Base-by-base conservation (phyloP, 2,329 filamentous ascomycete species). In the Penicillium sp. region DNA sequence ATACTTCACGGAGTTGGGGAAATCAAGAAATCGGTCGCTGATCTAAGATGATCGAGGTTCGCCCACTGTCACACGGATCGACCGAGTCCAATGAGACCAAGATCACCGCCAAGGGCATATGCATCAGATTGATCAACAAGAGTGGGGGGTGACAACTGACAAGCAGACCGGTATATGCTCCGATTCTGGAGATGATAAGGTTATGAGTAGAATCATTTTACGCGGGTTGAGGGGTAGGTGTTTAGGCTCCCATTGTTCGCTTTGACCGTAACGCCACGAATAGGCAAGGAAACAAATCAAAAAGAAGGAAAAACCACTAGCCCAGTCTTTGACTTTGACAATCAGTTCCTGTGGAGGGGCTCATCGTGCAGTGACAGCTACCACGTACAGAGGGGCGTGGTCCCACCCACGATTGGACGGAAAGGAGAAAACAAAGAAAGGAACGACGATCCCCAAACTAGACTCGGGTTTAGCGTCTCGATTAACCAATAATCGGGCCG, bases 101-200 rank as follows among this genome's bases (percentile, higher is more conserved):
- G 54, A 59, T 62, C 59, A 56, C 25, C 37, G 60, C 57, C 57
- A 61, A 64, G 60, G 33, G 42, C n/a, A 44, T 11, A 65, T 64
- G 55, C 55, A 64, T 65, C 60, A 62, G 53, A 65, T 63, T 60
- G 61, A 64, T 65, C 63, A 51, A 54, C 58, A 49, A 31, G n/a
- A 51, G 57, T 62, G 61, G 49, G 31, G 48, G 14, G 14, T n/a
- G n/a, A n/a, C n/a, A n/a, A n/a, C n/a, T n/a, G n/a, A n/a, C n/a
- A 49, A 49, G 52, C 52, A 56, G 29, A 62, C 52, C 55, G 54
- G 46, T 54, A 57, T 59, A 62, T 55, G 41, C 53, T 55, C 60
- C 57, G 62, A 57, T 35, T 29, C 40, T 46, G 31, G 27, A 49
- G 27, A 11, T 49, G 49, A 60, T 46, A 56, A 47, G 49, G 49